A percentile compares a stretch with the other conserved stretches of the same genome.
phyloP scores from a whole-genome alignment of 139 green algal genomes.

The Penium margaritaceum region DNA sequence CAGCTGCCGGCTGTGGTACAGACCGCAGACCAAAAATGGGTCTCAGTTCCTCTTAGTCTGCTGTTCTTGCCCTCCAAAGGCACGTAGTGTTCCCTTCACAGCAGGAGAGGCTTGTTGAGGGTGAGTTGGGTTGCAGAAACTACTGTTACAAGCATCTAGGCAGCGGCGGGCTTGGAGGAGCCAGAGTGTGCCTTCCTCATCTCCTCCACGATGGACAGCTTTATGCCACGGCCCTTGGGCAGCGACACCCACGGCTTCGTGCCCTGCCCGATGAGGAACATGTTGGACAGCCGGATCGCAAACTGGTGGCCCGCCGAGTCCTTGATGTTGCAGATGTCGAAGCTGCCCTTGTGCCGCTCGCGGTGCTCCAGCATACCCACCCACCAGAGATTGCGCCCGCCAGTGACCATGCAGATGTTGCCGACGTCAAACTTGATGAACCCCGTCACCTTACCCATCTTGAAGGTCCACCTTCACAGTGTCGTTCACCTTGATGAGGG shows the following conservation, averaged over 20 bases:
- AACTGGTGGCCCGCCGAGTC: conserved; percentile 86
- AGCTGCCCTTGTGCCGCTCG: conserved; percentile 91
- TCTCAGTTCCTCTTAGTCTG: no score
- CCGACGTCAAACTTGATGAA: conserved; percentile 94
- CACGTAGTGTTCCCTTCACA: no score
- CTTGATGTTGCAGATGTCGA: conserved; percentile 93
- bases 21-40: no score
- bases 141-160: no score
- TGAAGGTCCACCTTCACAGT: conserved; percentile 94
- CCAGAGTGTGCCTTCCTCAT: conserved; percentile 82
- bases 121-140: no score
- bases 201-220: conserved; percentile 93
- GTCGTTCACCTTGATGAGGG: conserved; percentile 90
- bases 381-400: conserved; percentile 32
- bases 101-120: no score
- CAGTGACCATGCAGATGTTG: conserved; percentile 85
- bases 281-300: conserved; percentile 84
- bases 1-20: no score
- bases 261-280: conserved; percentile 96
- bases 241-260: conserved; percentile 89
- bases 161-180: conserved; percentile 10
- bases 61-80: no score
- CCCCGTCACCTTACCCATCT: conserved; percentile 89
- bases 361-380: conserved; percentile 64
- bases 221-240: conserved; percentile 97